A percentile compares a stretch with the other conserved stretches of the same genome.
phyloP scores from a whole-genome alignment of 345 rosid species.

The Bruguiera sexangula region DNA sequence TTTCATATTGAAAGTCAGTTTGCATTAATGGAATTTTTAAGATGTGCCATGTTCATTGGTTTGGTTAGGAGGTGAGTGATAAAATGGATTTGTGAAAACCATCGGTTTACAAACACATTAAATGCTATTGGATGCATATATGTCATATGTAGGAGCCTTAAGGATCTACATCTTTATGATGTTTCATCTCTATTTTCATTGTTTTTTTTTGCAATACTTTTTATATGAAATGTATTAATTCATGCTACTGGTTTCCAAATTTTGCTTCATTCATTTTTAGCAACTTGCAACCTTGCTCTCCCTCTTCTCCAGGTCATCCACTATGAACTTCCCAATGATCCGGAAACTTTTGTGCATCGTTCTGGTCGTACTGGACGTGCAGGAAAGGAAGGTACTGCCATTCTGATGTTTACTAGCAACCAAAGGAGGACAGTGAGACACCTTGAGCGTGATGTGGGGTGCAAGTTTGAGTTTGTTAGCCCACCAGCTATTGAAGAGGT shows the following conservation, averaged over 20 bases:
- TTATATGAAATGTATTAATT: too few species aligned
- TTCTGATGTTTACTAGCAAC: constrained; percentile 74
- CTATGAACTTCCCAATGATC: constrained; percentile 94
- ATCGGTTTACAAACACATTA: too few species aligned
- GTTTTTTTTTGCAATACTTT: too few species aligned
- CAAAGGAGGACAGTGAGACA: constrained; percentile 87
- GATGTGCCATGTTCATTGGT: not conserved
- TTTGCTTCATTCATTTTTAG: not conserved
- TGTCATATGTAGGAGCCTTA: too few species aligned
- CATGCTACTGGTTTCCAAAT: too few species aligned
- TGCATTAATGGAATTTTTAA: too few species aligned
- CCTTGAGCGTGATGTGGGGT: constrained; percentile 89
- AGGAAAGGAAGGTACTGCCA: constrained; percentile 92
- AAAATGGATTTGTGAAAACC: too few species aligned
- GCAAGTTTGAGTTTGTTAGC: constrained; percentile 81
- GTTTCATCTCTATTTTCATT: too few species aligned
- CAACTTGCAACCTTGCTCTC: constrained; percentile 13
- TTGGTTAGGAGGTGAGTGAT: not conserved
- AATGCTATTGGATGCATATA: too few species aligned
- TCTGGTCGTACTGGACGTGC: constrained; percentile 99
- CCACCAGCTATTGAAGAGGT: constrained; percentile 75
- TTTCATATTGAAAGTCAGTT: too few species aligned
- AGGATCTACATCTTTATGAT: too few species aligned
- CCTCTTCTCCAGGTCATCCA: constrained; percentile 66
- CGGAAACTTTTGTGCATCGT: constrained; percentile 98